phyloP scores from a whole-genome alignment of 2,329 filamentous ascomycete species.

The Stemphylium beticola region DNA sequence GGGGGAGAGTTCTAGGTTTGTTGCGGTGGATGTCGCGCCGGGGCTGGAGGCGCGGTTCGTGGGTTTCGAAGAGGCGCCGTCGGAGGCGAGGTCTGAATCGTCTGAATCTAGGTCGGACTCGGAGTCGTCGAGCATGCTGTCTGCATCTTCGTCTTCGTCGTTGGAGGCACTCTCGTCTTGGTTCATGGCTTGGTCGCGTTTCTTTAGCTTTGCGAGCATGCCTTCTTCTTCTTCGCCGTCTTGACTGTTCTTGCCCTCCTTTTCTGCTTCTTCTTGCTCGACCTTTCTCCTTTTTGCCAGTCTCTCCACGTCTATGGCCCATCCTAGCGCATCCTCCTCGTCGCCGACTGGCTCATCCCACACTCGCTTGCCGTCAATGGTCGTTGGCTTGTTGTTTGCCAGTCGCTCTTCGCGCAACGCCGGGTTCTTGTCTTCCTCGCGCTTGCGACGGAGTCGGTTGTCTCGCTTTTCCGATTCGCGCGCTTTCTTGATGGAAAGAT shows the following conservation, averaged over 20 bases:
- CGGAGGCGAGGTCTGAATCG: slow-evolving; percentile 53
- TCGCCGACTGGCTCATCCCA: slow-evolving; percentile 71
- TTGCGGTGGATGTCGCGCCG: slow-evolving; percentile 59
- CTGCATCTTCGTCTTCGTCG: slow-evolving; percentile 33
- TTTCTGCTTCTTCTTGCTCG: slow-evolving; percentile 44
- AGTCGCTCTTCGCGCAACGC: slow-evolving; percentile 74
- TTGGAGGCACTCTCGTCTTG: slow-evolving; percentile 12
- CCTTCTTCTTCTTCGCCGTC: slow-evolving; percentile 44
- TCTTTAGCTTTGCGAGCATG: slow-evolving; percentile 41
- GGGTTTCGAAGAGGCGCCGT: slow-evolving; percentile 54
- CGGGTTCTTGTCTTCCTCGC: slow-evolving; percentile 85
- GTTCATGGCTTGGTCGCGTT: slow-evolving; percentile 29
- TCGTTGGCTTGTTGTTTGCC: slow-evolving; percentile 73
- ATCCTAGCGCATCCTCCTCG: slow-evolving; percentile 52
- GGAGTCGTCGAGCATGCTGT: slow-evolving; percentile 76
- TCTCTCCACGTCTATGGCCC: slow-evolving; percentile 54
- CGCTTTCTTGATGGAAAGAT: slow-evolving; percentile 79
- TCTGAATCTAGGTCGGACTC: slow-evolving; percentile 56
- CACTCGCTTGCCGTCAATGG: slow-evolving; percentile 61
- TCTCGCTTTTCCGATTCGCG: slow-evolving; percentile 77
- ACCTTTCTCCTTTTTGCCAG: slow-evolving; percentile 54
- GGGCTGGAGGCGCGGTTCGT: slow-evolving; percentile 62
- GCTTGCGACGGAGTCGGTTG: slow-evolving; percentile 77
- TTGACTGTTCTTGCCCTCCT: slow-evolving; percentile 16
- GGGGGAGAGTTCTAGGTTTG: slow-evolving; percentile 65